These are phyloP conservation scores for Pseudohyphozyma bogoriensis DNA, from an alignment of 768 basidiomycete genomes.

Conservation along the genomic window DNA sequence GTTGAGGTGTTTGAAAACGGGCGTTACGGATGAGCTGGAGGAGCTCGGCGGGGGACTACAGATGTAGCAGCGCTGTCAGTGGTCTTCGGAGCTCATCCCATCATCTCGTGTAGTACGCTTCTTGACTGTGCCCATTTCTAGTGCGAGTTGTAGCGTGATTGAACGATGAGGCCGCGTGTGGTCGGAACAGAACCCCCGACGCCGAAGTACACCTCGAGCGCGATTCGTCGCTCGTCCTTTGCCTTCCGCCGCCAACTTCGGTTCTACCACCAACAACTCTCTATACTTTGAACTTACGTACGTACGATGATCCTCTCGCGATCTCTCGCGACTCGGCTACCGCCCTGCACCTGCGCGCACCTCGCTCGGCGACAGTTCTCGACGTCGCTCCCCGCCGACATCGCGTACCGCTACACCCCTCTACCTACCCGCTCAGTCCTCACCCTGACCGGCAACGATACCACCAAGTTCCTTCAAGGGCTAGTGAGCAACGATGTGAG, in stretches of 20 bases:
- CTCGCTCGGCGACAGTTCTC: not conserved
- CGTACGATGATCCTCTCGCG: not conserved
- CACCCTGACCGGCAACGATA: conserved; percentile 21
- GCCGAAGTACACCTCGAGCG: not conserved
- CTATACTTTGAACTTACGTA: not conserved
- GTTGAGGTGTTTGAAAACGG: too few species aligned
- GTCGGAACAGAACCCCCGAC: too few species aligned
- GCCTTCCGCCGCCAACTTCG: not conserved
- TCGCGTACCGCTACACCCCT: conserved; percentile 8
- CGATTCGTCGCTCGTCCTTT: not conserved
- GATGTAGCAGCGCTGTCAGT: too few species aligned
- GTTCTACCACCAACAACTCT: not conserved
- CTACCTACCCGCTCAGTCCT: conserved; percentile 19
- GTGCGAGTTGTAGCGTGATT: too few species aligned
- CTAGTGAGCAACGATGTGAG: conserved; percentile 31
- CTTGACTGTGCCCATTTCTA: too few species aligned
- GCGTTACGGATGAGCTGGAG: too few species aligned
- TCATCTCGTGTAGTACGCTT: too few species aligned
- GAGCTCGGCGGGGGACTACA: too few species aligned
- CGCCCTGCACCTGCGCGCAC: not conserved
- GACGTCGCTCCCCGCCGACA: not conserved
- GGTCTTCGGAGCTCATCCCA: too few species aligned
- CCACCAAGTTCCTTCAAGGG: conserved; percentile 32
- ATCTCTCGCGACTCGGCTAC: not conserved
- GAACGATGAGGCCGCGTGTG: too few species aligned